phyloP scores from a whole-genome alignment of 2,329 filamentous ascomycete species.

The Hypoxylon sp. region DNA sequence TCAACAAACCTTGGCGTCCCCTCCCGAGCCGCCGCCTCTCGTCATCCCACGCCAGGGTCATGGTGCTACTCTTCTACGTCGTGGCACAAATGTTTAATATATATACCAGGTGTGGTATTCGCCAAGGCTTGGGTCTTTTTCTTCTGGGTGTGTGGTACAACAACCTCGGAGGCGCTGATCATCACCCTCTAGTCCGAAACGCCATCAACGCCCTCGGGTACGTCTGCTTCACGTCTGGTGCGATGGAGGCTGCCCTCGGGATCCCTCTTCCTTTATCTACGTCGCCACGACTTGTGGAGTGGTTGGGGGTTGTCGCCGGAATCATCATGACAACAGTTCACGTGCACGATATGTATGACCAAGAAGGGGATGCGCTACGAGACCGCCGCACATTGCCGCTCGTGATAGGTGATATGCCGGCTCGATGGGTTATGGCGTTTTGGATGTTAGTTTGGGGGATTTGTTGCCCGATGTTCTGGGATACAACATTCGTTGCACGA shows the following conservation, averaged over 20 bases:
- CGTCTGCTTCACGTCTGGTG: slow-evolving; percentile 19
- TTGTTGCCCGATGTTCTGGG: not conserved
- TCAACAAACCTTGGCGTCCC: slow-evolving; percentile 30
- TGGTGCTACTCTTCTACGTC: slow-evolving; percentile 20
- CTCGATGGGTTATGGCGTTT: not conserved
- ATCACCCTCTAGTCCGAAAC: slow-evolving; percentile 32
- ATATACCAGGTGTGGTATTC: slow-evolving; percentile 3
- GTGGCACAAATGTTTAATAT: slow-evolving; percentile 8
- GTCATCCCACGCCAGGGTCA: slow-evolving; percentile 7
- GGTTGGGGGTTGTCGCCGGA: slow-evolving; percentile 11
- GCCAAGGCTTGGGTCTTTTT: slow-evolving; percentile 3
- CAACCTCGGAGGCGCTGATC: slow-evolving; percentile 18
- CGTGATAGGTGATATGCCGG: slow-evolving; percentile 3
- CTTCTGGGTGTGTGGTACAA: slow-evolving; percentile 22
- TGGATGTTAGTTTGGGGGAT: slow-evolving; percentile 1
- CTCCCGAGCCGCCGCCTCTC: slow-evolving; percentile 14
- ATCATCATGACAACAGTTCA: slow-evolving; percentile 11
- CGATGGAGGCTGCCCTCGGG: slow-evolving; percentile 22
- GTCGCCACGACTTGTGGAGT: slow-evolving; percentile 3
- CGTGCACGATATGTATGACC: slow-evolving; percentile 6
- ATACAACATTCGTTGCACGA: not conserved
- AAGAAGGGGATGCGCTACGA: slow-evolving; percentile 1
- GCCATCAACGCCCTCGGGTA: slow-evolving; percentile 21
- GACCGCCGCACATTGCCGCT: slow-evolving; percentile 6
- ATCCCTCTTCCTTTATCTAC: slow-evolving; percentile 4